Evolutionary conservation across 2,329 filamentous ascomycete species (phyloP).

Genomic region (Camillea tinctor): DNA sequence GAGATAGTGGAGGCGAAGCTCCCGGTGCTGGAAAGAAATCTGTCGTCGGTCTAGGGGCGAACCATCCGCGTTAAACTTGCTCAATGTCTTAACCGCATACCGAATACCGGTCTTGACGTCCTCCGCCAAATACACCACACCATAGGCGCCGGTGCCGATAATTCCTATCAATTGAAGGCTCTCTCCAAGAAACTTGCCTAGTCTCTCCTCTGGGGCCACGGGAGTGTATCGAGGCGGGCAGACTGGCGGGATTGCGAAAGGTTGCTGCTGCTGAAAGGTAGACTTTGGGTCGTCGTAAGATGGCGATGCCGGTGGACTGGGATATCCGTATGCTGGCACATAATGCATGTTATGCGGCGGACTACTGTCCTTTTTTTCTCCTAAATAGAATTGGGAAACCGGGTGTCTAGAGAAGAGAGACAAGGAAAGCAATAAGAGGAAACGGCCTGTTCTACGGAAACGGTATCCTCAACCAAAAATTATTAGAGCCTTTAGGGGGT

Average conservation of each 20-base stretch:
- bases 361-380: conserved; percentile 23
- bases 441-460: conserved; percentile 32
- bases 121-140: conserved; percentile 88
- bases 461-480: conserved; percentile 29
- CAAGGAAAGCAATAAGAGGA: conserved; percentile 32
- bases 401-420: conserved; percentile 14
- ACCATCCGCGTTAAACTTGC: conserved; percentile 77
- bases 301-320: conserved; percentile 58
- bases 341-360: conserved; percentile 55
- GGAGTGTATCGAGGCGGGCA: conserved; percentile 52
- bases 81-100: conserved; percentile 96
- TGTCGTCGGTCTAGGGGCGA: conserved; percentile 78
- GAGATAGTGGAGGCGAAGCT: conserved; percentile 87
- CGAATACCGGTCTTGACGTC: conserved; percentile 77
- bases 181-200: conserved; percentile 81
- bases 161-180: conserved; percentile 81
- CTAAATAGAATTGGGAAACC: conserved; percentile 17
- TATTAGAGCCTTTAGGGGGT: conserved; percentile 18
- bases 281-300: conserved; percentile 51
- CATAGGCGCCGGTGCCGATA: conserved; percentile 91
- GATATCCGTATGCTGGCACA: conserved; percentile 56
- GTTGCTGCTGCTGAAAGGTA: conserved; percentile 40
- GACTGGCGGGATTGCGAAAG: conserved; percentile 36
- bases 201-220: conserved; percentile 73
- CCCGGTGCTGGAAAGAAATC: conserved; percentile 84